Evolutionary conservation across 306 rosid genomes (phyloP).

Genomic region (Pueraria montana): DNA sequence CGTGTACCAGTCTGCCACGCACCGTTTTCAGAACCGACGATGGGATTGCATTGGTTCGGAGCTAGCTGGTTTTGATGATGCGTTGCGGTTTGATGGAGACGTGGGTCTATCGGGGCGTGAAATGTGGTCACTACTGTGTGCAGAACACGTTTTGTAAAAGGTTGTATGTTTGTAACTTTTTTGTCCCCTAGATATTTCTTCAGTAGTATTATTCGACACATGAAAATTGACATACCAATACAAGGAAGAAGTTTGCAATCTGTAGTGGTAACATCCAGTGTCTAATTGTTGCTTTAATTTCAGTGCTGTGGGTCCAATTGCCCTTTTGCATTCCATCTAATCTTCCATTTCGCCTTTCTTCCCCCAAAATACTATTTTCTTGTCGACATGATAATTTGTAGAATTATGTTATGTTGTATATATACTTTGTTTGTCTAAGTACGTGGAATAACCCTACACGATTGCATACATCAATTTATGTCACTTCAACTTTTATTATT

Average conservation of each 20-base stretch:
- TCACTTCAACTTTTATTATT: background rate
- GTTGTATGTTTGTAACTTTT: background rate
- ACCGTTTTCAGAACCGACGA: conserved; percentile 16
- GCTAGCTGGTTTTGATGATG: background rate
- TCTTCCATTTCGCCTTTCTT: background rate
- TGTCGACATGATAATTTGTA: background rate
- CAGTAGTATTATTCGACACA: background rate
- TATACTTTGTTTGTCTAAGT: background rate
- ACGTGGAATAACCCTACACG: background rate
- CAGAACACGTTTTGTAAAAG: background rate
- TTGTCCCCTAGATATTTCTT: background rate
- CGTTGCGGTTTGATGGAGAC: conserved; percentile 32
- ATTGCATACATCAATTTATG: background rate
- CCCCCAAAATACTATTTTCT: background rate
- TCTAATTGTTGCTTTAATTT: background rate
- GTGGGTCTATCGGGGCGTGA: background rate
- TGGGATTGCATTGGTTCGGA: conserved; percentile 24
- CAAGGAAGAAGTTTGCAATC: background rate
- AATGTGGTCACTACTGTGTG: background rate
- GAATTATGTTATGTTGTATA: background rate
- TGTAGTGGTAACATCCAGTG: background rate
- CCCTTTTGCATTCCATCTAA: conserved; percentile 6
- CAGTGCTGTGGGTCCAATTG: conserved; percentile 1
- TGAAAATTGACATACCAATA: background rate
- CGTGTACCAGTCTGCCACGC: background rate